These are phyloP conservation scores for Carallia brachiata DNA, from an alignment of 345 rosid genomes.

Conservation along the genomic window DNA sequence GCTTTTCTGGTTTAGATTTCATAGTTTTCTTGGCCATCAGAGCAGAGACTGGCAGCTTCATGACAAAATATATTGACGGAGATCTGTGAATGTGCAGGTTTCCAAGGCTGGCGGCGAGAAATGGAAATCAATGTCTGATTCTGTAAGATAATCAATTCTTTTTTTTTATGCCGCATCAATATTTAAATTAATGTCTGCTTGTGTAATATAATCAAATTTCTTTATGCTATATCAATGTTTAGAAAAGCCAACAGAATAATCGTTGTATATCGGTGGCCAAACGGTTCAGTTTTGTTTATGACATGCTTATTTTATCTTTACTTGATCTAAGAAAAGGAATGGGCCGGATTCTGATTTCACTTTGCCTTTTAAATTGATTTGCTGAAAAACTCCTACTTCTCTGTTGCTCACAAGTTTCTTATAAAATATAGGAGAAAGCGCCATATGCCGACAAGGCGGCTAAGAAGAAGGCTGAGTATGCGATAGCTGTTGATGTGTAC, in stretches of 20 bases:
- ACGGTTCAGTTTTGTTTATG: background rate
- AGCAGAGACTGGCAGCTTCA: background rate
- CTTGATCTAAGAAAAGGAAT: background rate
- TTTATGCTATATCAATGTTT: too few relatives aligned
- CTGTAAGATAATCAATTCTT: constrained; percentile 21
- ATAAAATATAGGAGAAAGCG: constrained; percentile 29
- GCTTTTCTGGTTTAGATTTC: background rate
- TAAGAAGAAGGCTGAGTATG: constrained; percentile 40
- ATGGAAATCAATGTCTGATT: constrained; percentile 40
- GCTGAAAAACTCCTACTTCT: background rate
- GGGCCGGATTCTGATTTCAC: too few relatives aligned
- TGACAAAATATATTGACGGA: background rate
- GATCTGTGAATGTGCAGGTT: constrained; percentile 28
- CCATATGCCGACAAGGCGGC: constrained; percentile 29
- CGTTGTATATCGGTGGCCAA: background rate
- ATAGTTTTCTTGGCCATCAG: constrained; percentile 1
- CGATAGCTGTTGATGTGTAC: constrained; percentile 28
- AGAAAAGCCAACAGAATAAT: too few relatives aligned
- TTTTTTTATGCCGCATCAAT: background rate
- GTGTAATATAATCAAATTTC: too few relatives aligned
- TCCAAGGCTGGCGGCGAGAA: constrained; percentile 45
- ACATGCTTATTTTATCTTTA: background rate
- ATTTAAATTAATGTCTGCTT: too few relatives aligned
- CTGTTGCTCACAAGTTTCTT: background rate
- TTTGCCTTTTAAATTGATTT: background rate